These are phyloP conservation scores for Syzygium grande DNA, from an alignment of 345 rosid genomes.

Conservation along the genomic window DNA sequence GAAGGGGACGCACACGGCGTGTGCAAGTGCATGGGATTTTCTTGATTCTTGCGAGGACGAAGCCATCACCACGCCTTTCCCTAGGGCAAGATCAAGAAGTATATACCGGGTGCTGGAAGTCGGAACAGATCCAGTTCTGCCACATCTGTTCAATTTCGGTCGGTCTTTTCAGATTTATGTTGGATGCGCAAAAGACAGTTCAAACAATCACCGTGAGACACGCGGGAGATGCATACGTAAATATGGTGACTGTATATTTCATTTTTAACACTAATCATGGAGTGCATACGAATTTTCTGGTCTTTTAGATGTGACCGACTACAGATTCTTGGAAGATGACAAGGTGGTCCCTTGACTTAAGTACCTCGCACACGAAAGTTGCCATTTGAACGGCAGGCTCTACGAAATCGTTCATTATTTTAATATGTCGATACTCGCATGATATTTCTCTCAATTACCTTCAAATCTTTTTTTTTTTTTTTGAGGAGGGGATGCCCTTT, in stretches of 20 bases:
- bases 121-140: not conserved
- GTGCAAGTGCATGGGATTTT: constrained; percentile 3
- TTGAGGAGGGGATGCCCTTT: too few relatives aligned
- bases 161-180: not conserved
- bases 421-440: too few relatives aligned
- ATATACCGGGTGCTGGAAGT: too few relatives aligned
- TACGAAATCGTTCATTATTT: too few relatives aligned
- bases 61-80: not conserved
- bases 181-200: not conserved
- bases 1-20: constrained; percentile 22
- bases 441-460: fast-evolving
- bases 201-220: not conserved
- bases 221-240: not conserved
- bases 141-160: not conserved
- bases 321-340: not conserved
- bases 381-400: too few relatives aligned
- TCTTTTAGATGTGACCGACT: not conserved
- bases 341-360: too few relatives aligned
- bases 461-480: too few relatives aligned
- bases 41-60: not conserved
- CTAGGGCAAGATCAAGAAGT: not conserved
- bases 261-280: not conserved
- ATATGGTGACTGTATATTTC: not conserved
- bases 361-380: not conserved
- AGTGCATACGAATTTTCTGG: not conserved